phyloP scores from a whole-genome alignment of 148 eudicot genomes.

The Spergularia bocconei region DNA sequence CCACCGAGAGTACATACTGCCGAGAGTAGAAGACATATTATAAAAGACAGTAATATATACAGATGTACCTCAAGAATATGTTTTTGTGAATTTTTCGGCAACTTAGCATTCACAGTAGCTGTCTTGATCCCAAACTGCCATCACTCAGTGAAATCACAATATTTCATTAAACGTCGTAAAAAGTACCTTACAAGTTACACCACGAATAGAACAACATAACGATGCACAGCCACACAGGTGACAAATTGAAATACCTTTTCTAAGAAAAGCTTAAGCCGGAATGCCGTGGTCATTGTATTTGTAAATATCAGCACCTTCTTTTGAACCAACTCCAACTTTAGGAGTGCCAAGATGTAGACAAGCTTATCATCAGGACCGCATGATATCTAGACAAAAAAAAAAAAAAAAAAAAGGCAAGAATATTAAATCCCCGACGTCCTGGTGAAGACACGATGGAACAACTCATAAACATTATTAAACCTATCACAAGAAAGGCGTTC shows the following conservation, averaged over 20 bases:
- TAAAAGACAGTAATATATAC: neutral
- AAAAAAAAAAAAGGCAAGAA: neutral
- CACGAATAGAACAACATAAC: too few relatives aligned
- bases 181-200: neutral
- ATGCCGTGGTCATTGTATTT: constrained; percentile 80
- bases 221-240: too few relatives aligned
- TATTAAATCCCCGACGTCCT: neutral
- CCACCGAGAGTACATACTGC: neutral
- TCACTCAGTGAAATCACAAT: neutral
- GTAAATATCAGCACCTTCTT: constrained; percentile 83
- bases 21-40: neutral
- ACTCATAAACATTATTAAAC: too few relatives aligned
- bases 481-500: too few relatives aligned
- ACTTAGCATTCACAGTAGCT: constrained; percentile 88
- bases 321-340: constrained; percentile 88
- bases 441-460: too few relatives aligned
- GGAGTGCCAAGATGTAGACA: constrained; percentile 73
- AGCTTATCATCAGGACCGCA: constrained; percentile 81
- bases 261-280: constrained; percentile 70
- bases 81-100: constrained; percentile 91
- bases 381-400: constrained; percentile 64
- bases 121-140: constrained; percentile 84
- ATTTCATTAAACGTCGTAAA: neutral
- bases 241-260: constrained; percentile 54
- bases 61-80: constrained; percentile 83